Evolutionary conservation across 768 basidiomycete species (phyloP).

Genomic region (Mycena indigotica): DNA sequence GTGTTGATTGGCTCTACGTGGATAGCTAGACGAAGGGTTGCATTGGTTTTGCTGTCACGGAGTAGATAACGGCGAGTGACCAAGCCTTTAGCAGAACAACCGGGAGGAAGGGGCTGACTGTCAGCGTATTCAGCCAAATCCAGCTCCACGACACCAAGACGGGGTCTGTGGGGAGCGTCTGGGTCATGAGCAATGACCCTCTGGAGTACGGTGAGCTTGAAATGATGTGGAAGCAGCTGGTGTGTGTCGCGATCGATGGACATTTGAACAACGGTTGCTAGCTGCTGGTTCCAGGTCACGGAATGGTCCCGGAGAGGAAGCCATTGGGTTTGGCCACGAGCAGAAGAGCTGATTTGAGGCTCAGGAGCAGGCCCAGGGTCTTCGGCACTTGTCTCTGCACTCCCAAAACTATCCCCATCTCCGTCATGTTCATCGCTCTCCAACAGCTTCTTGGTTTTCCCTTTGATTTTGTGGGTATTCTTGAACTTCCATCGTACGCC

Average conservation of each 20-base stretch:
- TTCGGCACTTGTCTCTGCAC: slow-evolving; percentile 3
- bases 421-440: slow-evolving; percentile 1
- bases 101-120: not conserved
- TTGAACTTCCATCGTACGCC: slow-evolving; percentile 76
- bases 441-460: slow-evolving; percentile 18
- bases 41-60: slow-evolving; percentile 76
- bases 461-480: slow-evolving; percentile 40
- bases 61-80: slow-evolving; percentile 69
- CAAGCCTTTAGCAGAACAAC: slow-evolving; percentile 37
- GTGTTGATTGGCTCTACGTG: slow-evolving; percentile 41
- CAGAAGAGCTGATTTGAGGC: slow-evolving; percentile 30
- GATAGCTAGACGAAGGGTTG: slow-evolving; percentile 70
- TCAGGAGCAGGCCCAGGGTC: not conserved
- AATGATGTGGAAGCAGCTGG: slow-evolving; percentile 56
- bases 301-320: slow-evolving; percentile 64
- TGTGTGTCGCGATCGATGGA: slow-evolving; percentile 23
- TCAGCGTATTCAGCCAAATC: slow-evolving; percentile 78
- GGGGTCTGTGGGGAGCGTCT: slow-evolving; percentile 53
- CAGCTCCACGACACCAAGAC: slow-evolving; percentile 65
- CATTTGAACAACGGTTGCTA: not conserved
- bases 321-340: slow-evolving; percentile 66
- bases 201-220: slow-evolving; percentile 31
- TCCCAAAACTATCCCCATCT: slow-evolving; percentile 1
- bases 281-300: slow-evolving; percentile 59
- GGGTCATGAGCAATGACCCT: slow-evolving; percentile 1